These are phyloP conservation scores for Tylopilus balloui DNA, from an alignment of 768 basidiomycete species.

Conservation along the genomic window DNA sequence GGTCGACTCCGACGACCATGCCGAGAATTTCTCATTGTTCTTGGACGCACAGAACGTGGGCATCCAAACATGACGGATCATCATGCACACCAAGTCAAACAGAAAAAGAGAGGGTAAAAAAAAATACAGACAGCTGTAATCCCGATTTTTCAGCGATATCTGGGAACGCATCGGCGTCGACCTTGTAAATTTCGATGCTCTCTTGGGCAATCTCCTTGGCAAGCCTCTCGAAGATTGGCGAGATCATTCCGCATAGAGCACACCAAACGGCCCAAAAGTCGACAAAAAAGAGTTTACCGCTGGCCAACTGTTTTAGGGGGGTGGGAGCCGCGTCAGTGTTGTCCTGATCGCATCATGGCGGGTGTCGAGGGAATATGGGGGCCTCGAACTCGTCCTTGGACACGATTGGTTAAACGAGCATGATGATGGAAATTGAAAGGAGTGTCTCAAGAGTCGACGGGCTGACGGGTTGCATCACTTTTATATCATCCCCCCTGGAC, in stretches of 20 bases:
- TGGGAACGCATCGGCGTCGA: conserved; percentile 57
- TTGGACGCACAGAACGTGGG: conserved; percentile 19
- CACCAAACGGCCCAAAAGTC: conserved; percentile 24
- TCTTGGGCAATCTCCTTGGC: conserved; percentile 2
- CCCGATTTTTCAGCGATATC: conserved; percentile 48
- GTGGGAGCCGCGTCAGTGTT: background rate
- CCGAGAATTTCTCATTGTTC: background rate
- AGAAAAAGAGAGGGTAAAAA: background rate
- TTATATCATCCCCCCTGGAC: background rate
- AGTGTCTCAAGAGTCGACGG: no score
- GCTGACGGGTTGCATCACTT: no score
- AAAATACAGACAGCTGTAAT: conserved; percentile 47
- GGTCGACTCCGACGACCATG: conserved; percentile 5
- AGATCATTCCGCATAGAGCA: conserved; percentile 17
- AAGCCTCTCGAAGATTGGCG: conserved; percentile 10
- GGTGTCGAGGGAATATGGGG: background rate
- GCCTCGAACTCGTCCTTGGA: background rate
- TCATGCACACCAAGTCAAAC: background rate
- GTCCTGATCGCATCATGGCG: background rate
- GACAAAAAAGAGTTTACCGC: conserved; percentile 9
- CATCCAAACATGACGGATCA: conserved; percentile 10
- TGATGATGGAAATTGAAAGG: background rate
- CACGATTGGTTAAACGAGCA: background rate
- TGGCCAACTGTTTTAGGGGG: background rate
- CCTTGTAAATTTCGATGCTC: conserved; percentile 59